Conservation (phyloP, 2,329 filamentous ascomycete genomes). For the Corynespora cassiicola region DNA sequence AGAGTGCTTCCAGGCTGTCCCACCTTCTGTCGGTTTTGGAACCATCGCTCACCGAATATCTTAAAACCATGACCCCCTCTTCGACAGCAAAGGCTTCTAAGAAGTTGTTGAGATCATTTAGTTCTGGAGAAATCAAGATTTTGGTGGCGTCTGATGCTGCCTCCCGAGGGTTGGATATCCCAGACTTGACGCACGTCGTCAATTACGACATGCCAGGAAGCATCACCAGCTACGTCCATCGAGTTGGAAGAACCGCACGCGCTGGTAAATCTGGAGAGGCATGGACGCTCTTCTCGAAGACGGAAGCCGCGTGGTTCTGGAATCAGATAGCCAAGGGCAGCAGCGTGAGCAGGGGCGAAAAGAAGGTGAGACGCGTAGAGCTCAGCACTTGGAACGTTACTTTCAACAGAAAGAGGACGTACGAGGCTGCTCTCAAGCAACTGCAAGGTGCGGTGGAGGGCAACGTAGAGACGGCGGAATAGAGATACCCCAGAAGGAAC, state of each 20-base stretch:
- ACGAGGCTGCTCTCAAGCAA: slow-evolving; percentile 63
- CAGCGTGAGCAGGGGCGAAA: slow-evolving; percentile 55
- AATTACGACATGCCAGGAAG: slow-evolving; percentile 92
- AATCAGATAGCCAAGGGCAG: slow-evolving; percentile 72
- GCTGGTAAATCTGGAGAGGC: slow-evolving; percentile 78
- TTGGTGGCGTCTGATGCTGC: slow-evolving; percentile 94
- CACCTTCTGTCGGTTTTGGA: slow-evolving; percentile 75
- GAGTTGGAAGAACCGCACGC: slow-evolving; percentile 88
- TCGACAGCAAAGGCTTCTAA: slow-evolving; percentile 74
- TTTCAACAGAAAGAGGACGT: slow-evolving; percentile 49
- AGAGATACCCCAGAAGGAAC: no score
- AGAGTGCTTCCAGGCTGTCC: slow-evolving; percentile 84
- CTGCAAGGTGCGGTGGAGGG: slow-evolving; percentile 66
- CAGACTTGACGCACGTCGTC: slow-evolving; percentile 80
- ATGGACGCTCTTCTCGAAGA: slow-evolving; percentile 84
- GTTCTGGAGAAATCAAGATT: slow-evolving; percentile 68
- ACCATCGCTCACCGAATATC: slow-evolving; percentile 61
- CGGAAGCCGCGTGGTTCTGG: slow-evolving; percentile 92
- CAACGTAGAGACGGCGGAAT: slow-evolving; percentile 16
- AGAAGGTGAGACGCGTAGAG: slow-evolving; percentile 54
- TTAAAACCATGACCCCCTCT: slow-evolving; percentile 78
- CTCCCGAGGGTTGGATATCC: slow-evolving; percentile 85
- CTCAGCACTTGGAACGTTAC: slow-evolving; percentile 49
- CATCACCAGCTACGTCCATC: slow-evolving; percentile 84
- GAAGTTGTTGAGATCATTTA: slow-evolving; percentile 72